phyloP scores from a whole-genome alignment of 176 grass and related monocot genomes.

The sorghum (Sorghum bicolor) region Sorghum_bicolor_NCBIv3 NC_012875.2:56111501-56112000 shows the following conservation, averaged over 20 bases:
- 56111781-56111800: slow-evolving; percentile 91
- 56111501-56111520: not conserved
- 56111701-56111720: not conserved
- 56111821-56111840: slow-evolving; percentile 61
- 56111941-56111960: not conserved
- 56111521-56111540: not conserved
- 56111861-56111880: not conserved
- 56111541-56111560: not conserved
- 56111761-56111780: slow-evolving; percentile 71
- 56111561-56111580: not conserved
- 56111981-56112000: not conserved
- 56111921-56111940: not conserved
- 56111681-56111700: not conserved
- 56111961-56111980: not conserved
- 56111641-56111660: not conserved
- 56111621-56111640: not conserved
- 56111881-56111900: not conserved
- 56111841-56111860: slow-evolving; percentile 85
- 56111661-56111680: not conserved
- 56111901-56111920: not conserved
- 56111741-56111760: slow-evolving; percentile 75
- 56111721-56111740: not conserved
- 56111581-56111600: not conserved
- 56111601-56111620: not conserved
- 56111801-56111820: slow-evolving; percentile 78